Base-by-base conservation (phyloP, 768 basidiomycete species). In the Kondoa malvinella region DNA sequence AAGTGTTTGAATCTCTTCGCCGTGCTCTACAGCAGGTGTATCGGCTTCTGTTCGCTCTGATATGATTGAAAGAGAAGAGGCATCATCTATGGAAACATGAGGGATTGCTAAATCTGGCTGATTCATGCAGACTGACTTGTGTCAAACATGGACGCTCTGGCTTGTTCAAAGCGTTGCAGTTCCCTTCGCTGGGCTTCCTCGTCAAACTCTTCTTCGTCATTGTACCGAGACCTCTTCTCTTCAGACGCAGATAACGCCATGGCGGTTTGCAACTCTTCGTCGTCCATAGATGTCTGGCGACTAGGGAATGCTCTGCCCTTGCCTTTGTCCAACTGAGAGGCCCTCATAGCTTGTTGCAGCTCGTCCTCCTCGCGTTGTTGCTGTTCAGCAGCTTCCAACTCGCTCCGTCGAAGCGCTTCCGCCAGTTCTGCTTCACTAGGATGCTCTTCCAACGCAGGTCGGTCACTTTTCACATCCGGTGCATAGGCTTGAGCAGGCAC, bases 221-320 rank as follows among this genome's bases (percentile, higher is more conserved):
- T 29, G 32, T 30, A 17, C 3, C 3, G 32, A 8, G n/a, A 29
- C 3, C 3, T 29, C 25, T 60, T 8, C 4, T 25, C 58, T 14
- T 30, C 61, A 4, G 61, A 27, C 21, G 15, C 61, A 32, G 29
- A 31, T n/a, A 63, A 26, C 4, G 61, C 61, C 16, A 63, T 27
- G 8, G 61, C 61, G n/a, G 31, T 31, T 33, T 63, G 61, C 21
- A 63, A 17, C 61, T 63, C 61, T 33, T 63, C 61, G 32, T 27
- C 29, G 33, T 63, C 61, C 26, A 29, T 30, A 27, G 61, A 31
- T 8, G 16, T 4, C 17, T 3, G 12, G 17, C 61, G 16, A 3
- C 8, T 16, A 27, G 25, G 8, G n/a, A n/a, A n/a, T 25, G 27
- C 61, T 8, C 30, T 3, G 32, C 61, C 61, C 31, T 63, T 63